These are phyloP conservation scores for Rhodotorula sp. DNA, from an alignment of 1,284 basidiomycete species.

Conservation along the genomic window DNA sequence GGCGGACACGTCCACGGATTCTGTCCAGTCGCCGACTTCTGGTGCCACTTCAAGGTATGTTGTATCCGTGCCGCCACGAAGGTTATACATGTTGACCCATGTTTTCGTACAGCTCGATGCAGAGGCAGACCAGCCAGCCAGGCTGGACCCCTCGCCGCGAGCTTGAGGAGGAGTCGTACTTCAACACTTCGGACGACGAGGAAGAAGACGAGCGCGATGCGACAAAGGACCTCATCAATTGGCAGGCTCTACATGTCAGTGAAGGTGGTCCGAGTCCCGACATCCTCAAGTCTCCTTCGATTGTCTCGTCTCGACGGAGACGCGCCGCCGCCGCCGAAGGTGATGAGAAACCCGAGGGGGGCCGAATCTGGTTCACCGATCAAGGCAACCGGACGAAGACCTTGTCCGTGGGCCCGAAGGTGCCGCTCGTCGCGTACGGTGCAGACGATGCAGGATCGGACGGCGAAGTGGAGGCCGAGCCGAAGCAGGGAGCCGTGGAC, in stretches of 20 bases:
- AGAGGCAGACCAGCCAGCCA: conserved; percentile 42
- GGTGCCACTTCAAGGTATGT: conserved; percentile 4
- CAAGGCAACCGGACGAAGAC: too few species aligned
- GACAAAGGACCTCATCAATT: conserved; percentile 3
- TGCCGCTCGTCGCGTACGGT: conserved; percentile 20
- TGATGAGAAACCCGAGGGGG: too few species aligned
- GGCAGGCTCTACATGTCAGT: neutral
- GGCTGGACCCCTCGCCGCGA: conserved; percentile 54
- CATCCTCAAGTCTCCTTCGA: conserved; percentile 3
- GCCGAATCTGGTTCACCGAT: too few species aligned
- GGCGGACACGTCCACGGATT: neutral
- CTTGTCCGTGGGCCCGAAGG: conserved; percentile 30
- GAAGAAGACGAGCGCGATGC: conserved; percentile 54
- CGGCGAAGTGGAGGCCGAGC: neutral
- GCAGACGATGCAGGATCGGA: conserved; percentile 21
- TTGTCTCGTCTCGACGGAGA: conserved; percentile 22
- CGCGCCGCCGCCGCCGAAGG: neutral
- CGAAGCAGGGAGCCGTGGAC: neutral
- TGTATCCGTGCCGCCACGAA: neutral
- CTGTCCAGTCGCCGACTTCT: neutral
- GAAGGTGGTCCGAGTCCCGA: neutral
- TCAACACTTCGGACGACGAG: conserved; percentile 76
- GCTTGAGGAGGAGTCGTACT: conserved; percentile 75
- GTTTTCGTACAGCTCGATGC: conserved; percentile 44
- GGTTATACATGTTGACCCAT: neutral